A percentile compares a stretch with the other conserved stretches of the same genome.
Evolutionary conservation across 352 stramenopile genomes (phyloP).

Genomic region (Phytophthora syringae): DNA sequence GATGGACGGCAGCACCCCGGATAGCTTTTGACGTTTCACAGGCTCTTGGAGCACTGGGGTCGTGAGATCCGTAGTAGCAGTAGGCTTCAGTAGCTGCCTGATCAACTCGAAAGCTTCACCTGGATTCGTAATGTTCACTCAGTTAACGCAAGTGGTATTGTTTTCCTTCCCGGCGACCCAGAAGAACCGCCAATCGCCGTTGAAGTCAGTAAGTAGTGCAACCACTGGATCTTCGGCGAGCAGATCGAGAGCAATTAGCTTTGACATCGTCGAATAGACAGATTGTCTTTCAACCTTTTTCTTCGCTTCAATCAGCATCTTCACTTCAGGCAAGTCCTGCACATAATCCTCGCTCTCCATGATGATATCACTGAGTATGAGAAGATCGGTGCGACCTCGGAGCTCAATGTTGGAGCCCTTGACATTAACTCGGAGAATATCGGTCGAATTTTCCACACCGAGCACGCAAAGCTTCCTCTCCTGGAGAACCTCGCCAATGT

Average conservation of each 20-base stretch:
- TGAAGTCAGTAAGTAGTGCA: constrained; percentile 43
- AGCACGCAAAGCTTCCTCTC: constrained; percentile 47
- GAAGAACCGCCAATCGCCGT: constrained; percentile 40
- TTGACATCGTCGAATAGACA: constrained; percentile 43
- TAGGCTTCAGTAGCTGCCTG: constrained; percentile 23
- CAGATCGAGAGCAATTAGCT: constrained; percentile 57
- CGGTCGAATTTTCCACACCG: constrained; percentile 30
- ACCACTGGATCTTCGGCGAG: constrained; percentile 42
- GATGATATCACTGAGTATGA: constrained; percentile 46
- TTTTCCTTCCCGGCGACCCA: constrained; percentile 32
- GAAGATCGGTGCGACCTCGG: constrained; percentile 44
- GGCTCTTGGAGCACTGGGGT: constrained; percentile 28
- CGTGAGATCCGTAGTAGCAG: neutral
- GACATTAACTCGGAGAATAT: constrained; percentile 41
- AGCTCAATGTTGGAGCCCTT: constrained; percentile 41
- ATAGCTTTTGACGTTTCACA: constrained; percentile 42
- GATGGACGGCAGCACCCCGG: constrained; percentile 18
- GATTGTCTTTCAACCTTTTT: constrained; percentile 9
- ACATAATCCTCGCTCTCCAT: constrained; percentile 10
- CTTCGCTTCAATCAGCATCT: constrained; percentile 62
- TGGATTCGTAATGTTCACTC: constrained; percentile 26
- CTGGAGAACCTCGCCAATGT: constrained; percentile 41
- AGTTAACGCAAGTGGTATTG: constrained; percentile 30
- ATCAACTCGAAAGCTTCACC: constrained; percentile 39
- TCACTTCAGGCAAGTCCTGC: constrained; percentile 39